Evolutionary conservation across 2,329 filamentous ascomycete species (phyloP).

Genomic region (Alternaria ethzedia): DNA sequence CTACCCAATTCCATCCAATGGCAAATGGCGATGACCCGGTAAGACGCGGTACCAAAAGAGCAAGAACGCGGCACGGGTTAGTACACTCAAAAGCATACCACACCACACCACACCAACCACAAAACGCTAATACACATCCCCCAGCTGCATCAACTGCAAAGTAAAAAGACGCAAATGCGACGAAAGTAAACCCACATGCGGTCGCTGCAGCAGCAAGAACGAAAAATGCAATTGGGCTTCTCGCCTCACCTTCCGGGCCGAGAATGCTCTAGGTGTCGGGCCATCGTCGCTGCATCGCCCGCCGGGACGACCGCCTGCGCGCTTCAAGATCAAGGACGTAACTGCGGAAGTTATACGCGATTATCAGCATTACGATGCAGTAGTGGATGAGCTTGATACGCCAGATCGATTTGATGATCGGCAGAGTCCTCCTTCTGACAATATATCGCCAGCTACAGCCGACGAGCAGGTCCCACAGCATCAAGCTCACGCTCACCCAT

Average conservation of each 20-base stretch:
- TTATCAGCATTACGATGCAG: conserved; percentile 1
- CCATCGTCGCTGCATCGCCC: conserved; percentile 9
- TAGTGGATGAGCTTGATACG: not conserved
- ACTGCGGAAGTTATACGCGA: conserved; percentile 19
- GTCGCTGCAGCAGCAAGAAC: conserved; percentile 18
- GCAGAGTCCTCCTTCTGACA: not conserved
- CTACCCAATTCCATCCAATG: not conserved
- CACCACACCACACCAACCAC: not conserved
- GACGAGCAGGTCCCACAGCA: not conserved
- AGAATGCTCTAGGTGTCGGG: conserved; percentile 10
- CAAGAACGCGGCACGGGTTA: conserved; percentile 10
- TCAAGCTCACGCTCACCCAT: not conserved
- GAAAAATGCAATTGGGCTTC: conserved; percentile 24
- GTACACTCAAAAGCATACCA: not conserved
- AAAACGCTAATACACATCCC: not conserved
- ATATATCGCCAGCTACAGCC: not conserved
- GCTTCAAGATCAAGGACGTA: conserved; percentile 14
- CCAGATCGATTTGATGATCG: not conserved
- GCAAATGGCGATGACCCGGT: not conserved
- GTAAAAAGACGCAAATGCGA: conserved; percentile 25
- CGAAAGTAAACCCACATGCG: conserved; percentile 23
- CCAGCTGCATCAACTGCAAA: conserved; percentile 21
- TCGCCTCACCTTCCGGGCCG: conserved; percentile 23
- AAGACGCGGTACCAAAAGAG: conserved; percentile 5
- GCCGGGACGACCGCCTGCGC: conserved; percentile 1